Percentiles rank a stretch among this genome's conserved stretches.
Conservation (phyloP, 2,329 filamentous ascomycete genomes). For the Endoconidiophora laricicola region DNA sequence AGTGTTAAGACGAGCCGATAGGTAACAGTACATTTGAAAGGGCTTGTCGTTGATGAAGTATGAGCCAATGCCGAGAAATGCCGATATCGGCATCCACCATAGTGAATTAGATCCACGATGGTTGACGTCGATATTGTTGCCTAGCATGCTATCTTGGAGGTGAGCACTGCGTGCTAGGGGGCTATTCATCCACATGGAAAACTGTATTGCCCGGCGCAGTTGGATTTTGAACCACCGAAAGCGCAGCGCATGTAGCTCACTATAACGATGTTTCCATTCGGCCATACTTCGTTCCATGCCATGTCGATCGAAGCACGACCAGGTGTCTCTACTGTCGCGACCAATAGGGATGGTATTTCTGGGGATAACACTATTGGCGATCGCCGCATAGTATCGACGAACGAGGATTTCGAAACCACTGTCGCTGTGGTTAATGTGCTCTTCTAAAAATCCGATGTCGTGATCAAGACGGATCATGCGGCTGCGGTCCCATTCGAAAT, state of each 20-base stretch:
- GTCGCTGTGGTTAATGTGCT: constrained; percentile 15
- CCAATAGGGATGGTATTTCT: not conserved
- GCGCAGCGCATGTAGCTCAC: constrained; percentile 12
- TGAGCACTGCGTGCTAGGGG: not conserved
- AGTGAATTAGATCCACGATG: not conserved
- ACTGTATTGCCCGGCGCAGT: not conserved
- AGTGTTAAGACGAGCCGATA: constrained; percentile 4
- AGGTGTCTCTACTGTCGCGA: constrained; percentile 13
- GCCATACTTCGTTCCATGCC: not conserved
- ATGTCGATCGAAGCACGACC: not conserved
- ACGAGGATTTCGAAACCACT: constrained; percentile 15
- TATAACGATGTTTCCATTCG: constrained; percentile 16
- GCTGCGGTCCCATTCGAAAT: not conserved
- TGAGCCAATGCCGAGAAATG: not conserved
- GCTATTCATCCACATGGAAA: not conserved
- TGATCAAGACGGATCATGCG: constrained; percentile 14
- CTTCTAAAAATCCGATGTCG: constrained; percentile 16
- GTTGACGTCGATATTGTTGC: not conserved
- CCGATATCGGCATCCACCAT: constrained; percentile 8
- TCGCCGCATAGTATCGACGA: constrained; percentile 16
- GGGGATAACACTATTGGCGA: constrained; percentile 13
- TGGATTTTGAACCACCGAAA: constrained; percentile 2
- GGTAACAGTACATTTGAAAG: constrained; percentile 4
- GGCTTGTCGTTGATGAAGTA: not conserved
- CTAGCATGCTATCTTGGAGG: not conserved